These are phyloP conservation scores for Sporothrix curviconia DNA, from an alignment of 2,329 filamentous ascomycete genomes.

Conservation along the genomic window DNA sequence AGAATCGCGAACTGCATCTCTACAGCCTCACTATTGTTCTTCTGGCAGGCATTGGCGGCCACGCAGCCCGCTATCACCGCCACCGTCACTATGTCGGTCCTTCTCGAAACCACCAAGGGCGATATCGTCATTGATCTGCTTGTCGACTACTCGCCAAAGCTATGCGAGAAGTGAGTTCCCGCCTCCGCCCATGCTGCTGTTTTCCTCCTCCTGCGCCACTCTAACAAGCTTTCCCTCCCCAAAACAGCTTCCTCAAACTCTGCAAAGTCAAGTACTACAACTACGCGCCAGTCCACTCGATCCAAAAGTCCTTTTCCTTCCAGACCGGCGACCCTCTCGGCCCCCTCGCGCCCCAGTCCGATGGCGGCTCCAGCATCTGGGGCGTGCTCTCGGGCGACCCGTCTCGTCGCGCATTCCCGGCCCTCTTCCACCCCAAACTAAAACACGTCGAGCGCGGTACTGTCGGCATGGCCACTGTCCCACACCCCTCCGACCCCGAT, in stretches of 20 bases:
- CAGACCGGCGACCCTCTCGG: constrained; percentile 93
- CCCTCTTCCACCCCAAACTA: constrained; percentile 78
- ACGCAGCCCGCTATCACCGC: background rate
- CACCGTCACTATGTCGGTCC: constrained; percentile 67
- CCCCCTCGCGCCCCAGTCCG: constrained; percentile 73
- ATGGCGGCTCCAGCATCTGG: constrained; percentile 93
- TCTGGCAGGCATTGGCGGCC: background rate
- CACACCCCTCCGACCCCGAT: constrained; percentile 68
- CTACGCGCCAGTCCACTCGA: constrained; percentile 83
- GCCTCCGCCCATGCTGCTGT: background rate
- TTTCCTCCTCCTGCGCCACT: background rate
- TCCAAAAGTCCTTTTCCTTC: constrained; percentile 94
- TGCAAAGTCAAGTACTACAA: constrained; percentile 99
- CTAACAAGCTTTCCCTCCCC: constrained; percentile 36
- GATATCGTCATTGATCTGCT: constrained; percentile 94
- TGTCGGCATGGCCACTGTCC: constrained; percentile 94
- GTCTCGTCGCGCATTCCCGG: constrained; percentile 68
- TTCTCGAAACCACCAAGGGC: constrained; percentile 85
- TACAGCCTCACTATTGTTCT: background rate
- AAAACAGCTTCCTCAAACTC: constrained; percentile 94
- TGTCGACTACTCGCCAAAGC: constrained; percentile 79
- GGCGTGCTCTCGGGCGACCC: constrained; percentile 63
- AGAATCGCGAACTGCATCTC: background rate
- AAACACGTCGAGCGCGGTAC: constrained; percentile 86
- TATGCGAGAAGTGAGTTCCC: constrained; percentile 84